Conservation (phyloP, 1,284 basidiomycete species). For the Naganishia cerealis region DNA sequence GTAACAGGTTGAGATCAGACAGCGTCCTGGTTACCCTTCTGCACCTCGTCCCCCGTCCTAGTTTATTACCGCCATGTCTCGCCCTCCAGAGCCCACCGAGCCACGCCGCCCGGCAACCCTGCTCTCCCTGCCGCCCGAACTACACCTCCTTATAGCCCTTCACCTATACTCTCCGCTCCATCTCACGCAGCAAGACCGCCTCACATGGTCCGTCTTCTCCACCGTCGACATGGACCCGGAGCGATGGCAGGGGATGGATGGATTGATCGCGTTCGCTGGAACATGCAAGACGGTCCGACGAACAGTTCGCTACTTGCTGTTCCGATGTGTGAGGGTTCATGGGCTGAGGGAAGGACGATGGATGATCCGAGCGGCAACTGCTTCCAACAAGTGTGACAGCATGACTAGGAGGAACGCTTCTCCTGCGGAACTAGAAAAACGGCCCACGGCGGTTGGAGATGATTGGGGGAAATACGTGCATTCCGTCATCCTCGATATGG, state of each 20-base stretch:
- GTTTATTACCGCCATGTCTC: neutral
- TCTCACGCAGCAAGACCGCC: constrained; percentile 48
- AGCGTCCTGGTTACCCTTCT: too few relatives aligned
- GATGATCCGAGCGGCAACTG: constrained; percentile 33
- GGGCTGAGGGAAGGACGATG: constrained; percentile 39
- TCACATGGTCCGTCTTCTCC: constrained; percentile 49
- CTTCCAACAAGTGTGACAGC: neutral
- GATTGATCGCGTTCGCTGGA: constrained; percentile 43
- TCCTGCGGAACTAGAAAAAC: neutral
- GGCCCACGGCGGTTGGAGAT: constrained; percentile 19
- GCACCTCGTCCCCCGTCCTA: too few relatives aligned
- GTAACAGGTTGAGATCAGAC: too few relatives aligned
- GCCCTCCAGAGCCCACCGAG: neutral
- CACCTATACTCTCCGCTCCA: constrained; percentile 47
- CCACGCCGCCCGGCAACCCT: constrained; percentile 22
- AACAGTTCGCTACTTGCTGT: constrained; percentile 45
- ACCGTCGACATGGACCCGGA: constrained; percentile 49
- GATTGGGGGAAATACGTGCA: constrained; percentile 47
- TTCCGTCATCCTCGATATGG: constrained; percentile 49
- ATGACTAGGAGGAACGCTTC: neutral
- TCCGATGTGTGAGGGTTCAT: constrained; percentile 45
- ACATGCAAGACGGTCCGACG: constrained; percentile 41
- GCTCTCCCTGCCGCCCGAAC: constrained; percentile 41
- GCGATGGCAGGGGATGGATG: constrained; percentile 41
- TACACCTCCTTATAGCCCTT: constrained; percentile 42